Evolutionary conservation across 495 filamentous ascomycete genomes (phyloP), one percentile per base, ranked within the genome.

Genomic region (Daldinia caldariorum): DNA sequence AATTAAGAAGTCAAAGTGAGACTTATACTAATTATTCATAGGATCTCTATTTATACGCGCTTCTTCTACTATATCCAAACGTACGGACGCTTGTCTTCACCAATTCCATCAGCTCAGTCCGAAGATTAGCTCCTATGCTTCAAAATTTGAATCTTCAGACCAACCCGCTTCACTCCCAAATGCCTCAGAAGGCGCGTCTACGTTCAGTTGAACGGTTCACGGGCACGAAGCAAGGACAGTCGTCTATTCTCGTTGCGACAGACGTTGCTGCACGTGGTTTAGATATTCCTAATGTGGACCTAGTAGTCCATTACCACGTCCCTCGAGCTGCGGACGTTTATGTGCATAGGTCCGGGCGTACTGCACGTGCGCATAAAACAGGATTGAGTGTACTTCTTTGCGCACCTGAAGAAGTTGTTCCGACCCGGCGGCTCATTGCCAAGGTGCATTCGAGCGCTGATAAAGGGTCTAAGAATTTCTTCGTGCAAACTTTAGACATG

Each of bases 261-360:
- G 95, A 99, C 76, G 94, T 98, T 47, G 96, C 95, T 0, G 94
- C 96, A n/a, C 89, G 95, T 66, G 95, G 95, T 74, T 88, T 99
- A 56, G 95, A 99, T 80, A 97, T 99, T 76, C 90, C 91, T 53
- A 87, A 87, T 32, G 92, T 98, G 47, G 88, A 97, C 58, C 84
- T 94, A 26, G 88, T 99, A 31, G 78, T 99, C 22, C 95, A 99
- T 77, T 99, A 99, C 80, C 96, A 98, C 79, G 89, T 97, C 9
- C 95, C 95, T 6, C 91, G 94, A 57, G 82, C 93, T 13, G 95
- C 95, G 26, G 95, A 98, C 79, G 89, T 88, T 65, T 99, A 99
- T 74, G 93, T 99, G 26, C 95, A 99, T 75, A 89, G 95, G 61
- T 97, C 96, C 4, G 95, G 95, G 26, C 92, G 95, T 73, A 98